Conservation (phyloP, 139 green algal genomes). For the Tetradesmus obliquus region DNA sequence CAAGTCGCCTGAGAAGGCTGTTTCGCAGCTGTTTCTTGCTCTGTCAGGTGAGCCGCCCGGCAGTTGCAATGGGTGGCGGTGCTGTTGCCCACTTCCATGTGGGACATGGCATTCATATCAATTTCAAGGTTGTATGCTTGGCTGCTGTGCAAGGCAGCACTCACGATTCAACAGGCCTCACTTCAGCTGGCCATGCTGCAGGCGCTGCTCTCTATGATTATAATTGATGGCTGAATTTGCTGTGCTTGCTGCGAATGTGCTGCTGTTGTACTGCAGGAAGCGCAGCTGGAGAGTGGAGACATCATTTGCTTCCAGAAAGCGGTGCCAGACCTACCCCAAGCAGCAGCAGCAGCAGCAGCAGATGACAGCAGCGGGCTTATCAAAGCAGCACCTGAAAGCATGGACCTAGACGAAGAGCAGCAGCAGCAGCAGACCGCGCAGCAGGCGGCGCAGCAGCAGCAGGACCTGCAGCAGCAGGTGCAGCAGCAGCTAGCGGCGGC, state of each 20-base stretch:
- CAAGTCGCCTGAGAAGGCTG: too few species aligned
- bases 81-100: too few species aligned
- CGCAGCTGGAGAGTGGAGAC: conserved; percentile 89
- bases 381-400: not conserved
- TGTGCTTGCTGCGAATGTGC: not conserved
- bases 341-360: conserved; percentile 4
- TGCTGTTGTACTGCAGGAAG: not conserved
- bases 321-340: conserved; percentile 21
- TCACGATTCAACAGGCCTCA: too few species aligned
- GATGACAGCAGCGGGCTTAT: conserved; percentile 25
- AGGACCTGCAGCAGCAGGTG: conserved; percentile 18
- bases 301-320: conserved; percentile 86
- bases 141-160: too few species aligned
- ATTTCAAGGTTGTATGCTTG: too few species aligned
- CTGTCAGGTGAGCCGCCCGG: not conserved
- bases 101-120: too few species aligned
- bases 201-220: too few species aligned
- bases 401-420: conserved; percentile 27
- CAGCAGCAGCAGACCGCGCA: conserved; percentile 15
- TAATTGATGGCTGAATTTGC: too few species aligned
- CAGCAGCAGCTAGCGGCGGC: conserved; percentile 8
- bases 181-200: too few species aligned
- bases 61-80: too few species aligned
- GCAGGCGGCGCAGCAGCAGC: conserved; percentile 3
- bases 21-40: not conserved